Percentiles rank a stretch among this genome's conserved stretches.
These are phyloP conservation scores for Colletotrichum cuscutae DNA, from an alignment of 2,329 filamentous ascomycete genomes.

Conservation along the genomic window DNA sequence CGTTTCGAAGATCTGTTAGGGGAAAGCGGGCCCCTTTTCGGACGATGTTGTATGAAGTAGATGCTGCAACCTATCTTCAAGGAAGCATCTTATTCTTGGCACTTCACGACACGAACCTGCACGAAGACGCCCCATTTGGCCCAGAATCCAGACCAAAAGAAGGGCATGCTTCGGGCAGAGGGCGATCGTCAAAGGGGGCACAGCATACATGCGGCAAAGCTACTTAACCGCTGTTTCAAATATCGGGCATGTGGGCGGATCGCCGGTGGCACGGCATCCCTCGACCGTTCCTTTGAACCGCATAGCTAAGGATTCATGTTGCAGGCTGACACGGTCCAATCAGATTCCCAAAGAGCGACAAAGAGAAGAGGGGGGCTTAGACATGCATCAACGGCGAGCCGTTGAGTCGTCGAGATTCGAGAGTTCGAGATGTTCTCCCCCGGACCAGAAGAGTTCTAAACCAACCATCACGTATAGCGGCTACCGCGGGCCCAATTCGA, in stretches of 20 bases:
- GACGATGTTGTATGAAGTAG: background rate
- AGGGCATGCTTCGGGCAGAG: background rate
- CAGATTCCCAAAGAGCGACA: conserved; percentile 2
- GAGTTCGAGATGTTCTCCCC: background rate
- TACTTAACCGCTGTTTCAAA: conserved; percentile 34
- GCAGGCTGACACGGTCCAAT: conserved; percentile 15
- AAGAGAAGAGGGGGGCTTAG: background rate
- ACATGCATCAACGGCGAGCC: background rate
- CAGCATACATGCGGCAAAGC: conserved; percentile 23
- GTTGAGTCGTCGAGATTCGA: background rate
- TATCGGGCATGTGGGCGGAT: conserved; percentile 28
- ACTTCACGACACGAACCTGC: conserved; percentile 8
- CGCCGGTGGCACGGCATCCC: conserved; percentile 15
- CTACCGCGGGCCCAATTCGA: background rate
- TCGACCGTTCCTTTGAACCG: background rate
- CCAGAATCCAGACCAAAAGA: background rate
- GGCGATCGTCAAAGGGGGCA: conserved; percentile 16
- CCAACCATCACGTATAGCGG: background rate
- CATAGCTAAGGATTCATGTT: conserved; percentile 5
- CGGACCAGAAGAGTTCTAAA: background rate
- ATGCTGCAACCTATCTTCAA: conserved; percentile 1
- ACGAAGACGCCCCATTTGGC: background rate
- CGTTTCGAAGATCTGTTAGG: conserved; percentile 23
- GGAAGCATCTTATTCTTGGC: background rate
- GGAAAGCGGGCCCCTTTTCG: background rate